Evolutionary conservation across 352 stramenopile genomes (phyloP).

Genomic region (Phytophthora idaei): DNA sequence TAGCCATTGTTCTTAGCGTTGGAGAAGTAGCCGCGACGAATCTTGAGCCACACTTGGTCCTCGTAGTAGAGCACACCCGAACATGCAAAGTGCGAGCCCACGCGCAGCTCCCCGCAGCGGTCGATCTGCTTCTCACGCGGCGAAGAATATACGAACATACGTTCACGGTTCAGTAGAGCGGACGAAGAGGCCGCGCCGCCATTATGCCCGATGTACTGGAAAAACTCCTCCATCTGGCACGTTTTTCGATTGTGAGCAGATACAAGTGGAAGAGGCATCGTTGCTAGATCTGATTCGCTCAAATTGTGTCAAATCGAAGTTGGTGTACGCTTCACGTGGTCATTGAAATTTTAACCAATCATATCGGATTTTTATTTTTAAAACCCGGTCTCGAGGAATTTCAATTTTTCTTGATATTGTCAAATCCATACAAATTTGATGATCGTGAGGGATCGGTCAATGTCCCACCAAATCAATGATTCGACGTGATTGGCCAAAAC

Average conservation of each 20-base stretch:
- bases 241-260: conserved; percentile 7
- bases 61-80: conserved; percentile 57
- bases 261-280: conserved; percentile 4
- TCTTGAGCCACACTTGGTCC: conserved; percentile 77
- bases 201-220: conserved; percentile 64
- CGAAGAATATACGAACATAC: conserved; percentile 66
- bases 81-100: conserved; percentile 75
- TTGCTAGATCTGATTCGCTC: conserved; percentile 22
- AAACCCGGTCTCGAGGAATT: no score
- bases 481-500: no score
- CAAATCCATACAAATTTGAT: no score
- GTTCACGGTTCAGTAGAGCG: conserved; percentile 46
- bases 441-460: no score
- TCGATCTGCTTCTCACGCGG: conserved; percentile 66
- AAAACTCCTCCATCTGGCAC: conserved; percentile 72
- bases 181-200: conserved; percentile 23
- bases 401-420: no score
- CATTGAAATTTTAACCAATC: no score
- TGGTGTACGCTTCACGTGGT: conserved; percentile 1
- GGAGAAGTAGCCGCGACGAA: conserved; percentile 77
- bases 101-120: conserved; percentile 59
- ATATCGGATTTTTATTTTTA: no score
- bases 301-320: conserved; percentile 8
- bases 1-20: conserved; percentile 75
- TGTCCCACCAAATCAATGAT: no score